Conservation (phyloP, 2,329 filamentous ascomycete genomes). For the Colletotrichum euphorbiae region DNA sequence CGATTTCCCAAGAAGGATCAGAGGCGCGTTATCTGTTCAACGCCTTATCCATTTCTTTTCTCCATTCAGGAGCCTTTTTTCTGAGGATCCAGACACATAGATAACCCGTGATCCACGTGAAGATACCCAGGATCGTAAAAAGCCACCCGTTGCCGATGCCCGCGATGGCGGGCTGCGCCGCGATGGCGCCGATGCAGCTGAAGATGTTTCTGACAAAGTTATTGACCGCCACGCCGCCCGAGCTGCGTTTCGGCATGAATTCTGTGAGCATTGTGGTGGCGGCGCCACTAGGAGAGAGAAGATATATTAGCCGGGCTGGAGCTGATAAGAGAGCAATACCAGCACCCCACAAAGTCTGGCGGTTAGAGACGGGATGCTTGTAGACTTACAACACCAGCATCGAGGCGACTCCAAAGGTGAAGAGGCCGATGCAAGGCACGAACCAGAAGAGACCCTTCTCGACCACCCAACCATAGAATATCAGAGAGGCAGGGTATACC, state of each 20-base stretch:
- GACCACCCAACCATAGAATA: constrained; percentile 83
- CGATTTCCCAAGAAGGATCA: background rate
- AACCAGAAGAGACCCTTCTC: constrained; percentile 74
- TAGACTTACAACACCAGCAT: constrained; percentile 77
- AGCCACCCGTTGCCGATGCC: constrained; percentile 82
- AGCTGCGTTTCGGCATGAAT: constrained; percentile 79
- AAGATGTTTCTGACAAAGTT: constrained; percentile 86
- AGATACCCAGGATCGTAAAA: constrained; percentile 68
- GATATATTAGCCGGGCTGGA: constrained; percentile 32
- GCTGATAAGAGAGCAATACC: background rate
- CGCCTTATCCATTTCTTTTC: constrained; percentile 69
- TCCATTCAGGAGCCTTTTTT: constrained; percentile 72
- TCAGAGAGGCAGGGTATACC: constrained; percentile 75
- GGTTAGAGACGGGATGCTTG: background rate
- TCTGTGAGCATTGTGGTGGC: constrained; percentile 87
- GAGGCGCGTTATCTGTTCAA: constrained; percentile 43
- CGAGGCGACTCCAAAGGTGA: constrained; percentile 79
- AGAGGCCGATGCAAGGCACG: constrained; percentile 72
- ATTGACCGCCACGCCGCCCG: constrained; percentile 81
- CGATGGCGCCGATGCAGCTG: constrained; percentile 75
- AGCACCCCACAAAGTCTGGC: background rate
- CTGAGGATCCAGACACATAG: constrained; percentile 70
- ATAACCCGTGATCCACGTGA: constrained; percentile 68
- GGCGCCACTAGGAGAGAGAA: constrained; percentile 56
- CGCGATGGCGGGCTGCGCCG: constrained; percentile 76